Conservation (phyloP, 1,284 basidiomycete genomes). For the Schizophyllum commune region DNA sequence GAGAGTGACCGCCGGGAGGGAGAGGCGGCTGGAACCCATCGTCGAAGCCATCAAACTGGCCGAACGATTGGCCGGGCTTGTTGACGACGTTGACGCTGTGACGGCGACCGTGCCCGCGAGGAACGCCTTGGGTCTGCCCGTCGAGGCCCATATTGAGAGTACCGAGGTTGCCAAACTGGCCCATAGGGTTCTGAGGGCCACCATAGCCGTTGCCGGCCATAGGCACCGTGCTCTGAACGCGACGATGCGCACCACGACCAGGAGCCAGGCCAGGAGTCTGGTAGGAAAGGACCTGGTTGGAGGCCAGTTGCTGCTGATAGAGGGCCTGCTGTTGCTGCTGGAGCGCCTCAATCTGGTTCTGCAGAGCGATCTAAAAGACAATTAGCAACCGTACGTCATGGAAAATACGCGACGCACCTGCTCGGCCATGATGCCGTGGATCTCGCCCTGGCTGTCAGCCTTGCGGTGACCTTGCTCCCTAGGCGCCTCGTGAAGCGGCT, state of each 20-base stretch:
- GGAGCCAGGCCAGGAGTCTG: conserved; percentile 64
- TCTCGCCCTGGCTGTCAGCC: conserved; percentile 57
- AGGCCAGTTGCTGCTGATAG: conserved; percentile 80
- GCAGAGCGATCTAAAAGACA: conserved; percentile 67
- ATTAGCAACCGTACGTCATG: conserved; percentile 1
- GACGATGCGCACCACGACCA: conserved; percentile 67
- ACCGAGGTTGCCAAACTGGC: conserved; percentile 56
- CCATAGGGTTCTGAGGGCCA: conserved; percentile 51
- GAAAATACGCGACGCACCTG: conserved; percentile 46
- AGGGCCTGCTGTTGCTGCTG: conserved; percentile 86
- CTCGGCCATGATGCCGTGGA: conserved; percentile 83
- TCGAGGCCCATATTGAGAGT: conserved; percentile 56
- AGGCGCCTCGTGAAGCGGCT: conserved; percentile 23
- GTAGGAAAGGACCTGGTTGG: conserved; percentile 65
- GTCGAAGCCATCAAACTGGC: conserved; percentile 67
- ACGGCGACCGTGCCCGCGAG: conserved; percentile 83
- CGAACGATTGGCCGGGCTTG: conserved; percentile 48
- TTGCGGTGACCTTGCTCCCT: conserved; percentile 46
- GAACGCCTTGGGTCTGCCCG: conserved; percentile 54
- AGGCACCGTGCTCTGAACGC: conserved; percentile 83
- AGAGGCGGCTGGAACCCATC: conserved; percentile 61
- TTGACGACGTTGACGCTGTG: conserved; percentile 93
- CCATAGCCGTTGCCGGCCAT: conserved; percentile 43
- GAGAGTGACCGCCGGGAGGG: conserved; percentile 60
- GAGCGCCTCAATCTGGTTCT: conserved; percentile 84